Conservation (phyloP, 345 rosid species). For the Chamaenerion angustifolium region DNA sequence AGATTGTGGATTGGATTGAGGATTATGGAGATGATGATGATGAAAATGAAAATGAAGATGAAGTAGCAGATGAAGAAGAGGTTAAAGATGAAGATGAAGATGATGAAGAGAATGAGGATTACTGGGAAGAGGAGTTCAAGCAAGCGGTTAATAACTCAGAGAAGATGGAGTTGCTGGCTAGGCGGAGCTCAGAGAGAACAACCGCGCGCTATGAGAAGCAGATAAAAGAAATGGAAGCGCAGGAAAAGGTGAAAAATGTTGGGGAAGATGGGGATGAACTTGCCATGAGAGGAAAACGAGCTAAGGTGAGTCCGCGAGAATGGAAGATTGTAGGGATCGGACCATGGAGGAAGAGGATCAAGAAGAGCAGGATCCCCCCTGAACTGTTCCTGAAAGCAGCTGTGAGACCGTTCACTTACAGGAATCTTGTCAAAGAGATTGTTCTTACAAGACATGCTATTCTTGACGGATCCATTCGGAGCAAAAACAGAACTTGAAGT, state of each 20-base stretch:
- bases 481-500: constrained; percentile 8
- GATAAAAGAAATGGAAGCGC: constrained; percentile 25
- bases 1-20: constrained; percentile 11
- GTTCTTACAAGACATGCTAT: constrained; percentile 90
- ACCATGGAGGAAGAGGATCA: constrained; percentile 59
- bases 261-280: constrained; percentile 52
- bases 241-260: constrained; percentile 7
- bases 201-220: constrained; percentile 39
- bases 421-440: constrained; percentile 91
- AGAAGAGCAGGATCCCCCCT: constrained; percentile 71
- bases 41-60: constrained; percentile 11
- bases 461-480: constrained; percentile 73
- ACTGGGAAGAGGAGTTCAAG: constrained; percentile 62
- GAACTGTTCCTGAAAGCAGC: constrained; percentile 71
- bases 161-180: constrained; percentile 64
- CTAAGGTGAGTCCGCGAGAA: constrained; percentile 63
- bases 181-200: constrained; percentile 37
- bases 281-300: constrained; percentile 48
- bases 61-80: constrained; percentile 21
- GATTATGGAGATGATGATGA: constrained; percentile 24
- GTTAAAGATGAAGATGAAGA: constrained; percentile 29
- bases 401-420: constrained; percentile 75
- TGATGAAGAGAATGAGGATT: constrained; percentile 27
- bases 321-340: constrained; percentile 71
- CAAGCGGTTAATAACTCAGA: constrained; percentile 51